A percentile compares a stretch with the other conserved stretches of the same genome.
Evolutionary conservation across 2,329 filamentous ascomycete species (phyloP).

Genomic region (Hypoxylon sp.): DNA sequence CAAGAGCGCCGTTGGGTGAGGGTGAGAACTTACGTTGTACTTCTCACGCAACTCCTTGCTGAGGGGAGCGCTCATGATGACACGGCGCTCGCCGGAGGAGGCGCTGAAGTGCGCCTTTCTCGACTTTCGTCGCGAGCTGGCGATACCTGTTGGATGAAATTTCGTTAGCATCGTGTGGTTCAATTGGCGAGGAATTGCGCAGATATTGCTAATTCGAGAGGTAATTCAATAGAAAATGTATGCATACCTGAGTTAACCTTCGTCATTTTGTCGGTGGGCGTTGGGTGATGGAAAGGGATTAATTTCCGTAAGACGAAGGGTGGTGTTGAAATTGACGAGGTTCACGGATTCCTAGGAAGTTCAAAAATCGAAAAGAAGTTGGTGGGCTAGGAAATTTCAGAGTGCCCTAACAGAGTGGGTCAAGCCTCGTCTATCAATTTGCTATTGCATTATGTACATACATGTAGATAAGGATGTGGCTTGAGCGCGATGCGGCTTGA

Average conservation of each 20-base stretch:
- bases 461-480: conserved; percentile 32
- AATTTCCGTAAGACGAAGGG: conserved; percentile 26
- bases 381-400: conserved; percentile 43
- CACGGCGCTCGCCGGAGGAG: conserved; percentile 92
- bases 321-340: conserved; percentile 38
- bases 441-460: too few relatives aligned
- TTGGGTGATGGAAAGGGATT: conserved; percentile 33
- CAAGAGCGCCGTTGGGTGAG: too few relatives aligned
- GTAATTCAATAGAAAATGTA: background rate
- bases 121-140: conserved; percentile 91
- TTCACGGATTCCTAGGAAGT: conserved; percentile 36
- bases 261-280: conserved; percentile 53
- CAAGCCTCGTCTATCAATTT: conserved; percentile 25
- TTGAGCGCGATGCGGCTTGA: conserved; percentile 18
- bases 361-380: conserved; percentile 40
- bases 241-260: conserved; percentile 52
- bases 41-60: conserved; percentile 98
- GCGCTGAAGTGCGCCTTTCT: conserved; percentile 98
- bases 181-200: conserved; percentile 21
- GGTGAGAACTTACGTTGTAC: conserved; percentile 85
- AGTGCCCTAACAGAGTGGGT: conserved; percentile 47
- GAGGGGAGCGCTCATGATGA: conserved; percentile 96
- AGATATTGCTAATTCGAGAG: background rate
- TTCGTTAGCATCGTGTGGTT: conserved; percentile 18
- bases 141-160: conserved; percentile 42